Evolutionary conservation across 129 eudicot genomes (phyloP), one percentile per base, ranked within the genome.

Genomic region (Heracleum sosnowskyi): DNA sequence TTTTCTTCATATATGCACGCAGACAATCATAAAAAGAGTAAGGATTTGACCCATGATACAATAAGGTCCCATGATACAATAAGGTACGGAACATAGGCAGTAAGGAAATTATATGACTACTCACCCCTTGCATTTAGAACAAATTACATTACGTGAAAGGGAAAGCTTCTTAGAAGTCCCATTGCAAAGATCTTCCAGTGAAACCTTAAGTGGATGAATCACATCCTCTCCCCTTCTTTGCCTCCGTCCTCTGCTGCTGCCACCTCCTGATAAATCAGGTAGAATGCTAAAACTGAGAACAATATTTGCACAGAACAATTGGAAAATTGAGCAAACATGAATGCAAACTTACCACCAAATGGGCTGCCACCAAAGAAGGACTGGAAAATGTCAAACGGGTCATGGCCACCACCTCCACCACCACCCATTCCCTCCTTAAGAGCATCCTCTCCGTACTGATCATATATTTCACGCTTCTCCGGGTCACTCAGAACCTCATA

Each of bases 311-410:
- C 2, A 33, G 20, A 33, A 0, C 15, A 73, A 60, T 11, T 10
- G 34, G 15, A 24, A 24, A 40, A 26, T 9, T 11, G 9, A 41
- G 7, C 2, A 18, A 39, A 22, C 3, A 40, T 18, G 2, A 7
- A 70, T 1, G 5, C 33, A 66, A 44, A 86, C 96, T 31, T 66
- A 66, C 72, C 96, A 69, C 98, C 98, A 64, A 93, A 93, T 6
- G 98, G 91, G 70, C 77, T 87, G 36, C 94, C 93, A 31, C 72
- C 72, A 66, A 93, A 93, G 91, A 93, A 93, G 22, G 92, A 89
- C 44, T 80, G 84, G 88, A 93, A 93, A 85, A 93, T 91, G 87
- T 93, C 98, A 79, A 93, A 91, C 44, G 97, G 98, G 81, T 93
- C 95, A 71, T 93, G 90, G 72, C 72, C 72, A 33, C 72, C 76